These are phyloP conservation scores for Boletus rex-veris DNA, from an alignment of 768 basidiomycete species.

Conservation along the genomic window DNA sequence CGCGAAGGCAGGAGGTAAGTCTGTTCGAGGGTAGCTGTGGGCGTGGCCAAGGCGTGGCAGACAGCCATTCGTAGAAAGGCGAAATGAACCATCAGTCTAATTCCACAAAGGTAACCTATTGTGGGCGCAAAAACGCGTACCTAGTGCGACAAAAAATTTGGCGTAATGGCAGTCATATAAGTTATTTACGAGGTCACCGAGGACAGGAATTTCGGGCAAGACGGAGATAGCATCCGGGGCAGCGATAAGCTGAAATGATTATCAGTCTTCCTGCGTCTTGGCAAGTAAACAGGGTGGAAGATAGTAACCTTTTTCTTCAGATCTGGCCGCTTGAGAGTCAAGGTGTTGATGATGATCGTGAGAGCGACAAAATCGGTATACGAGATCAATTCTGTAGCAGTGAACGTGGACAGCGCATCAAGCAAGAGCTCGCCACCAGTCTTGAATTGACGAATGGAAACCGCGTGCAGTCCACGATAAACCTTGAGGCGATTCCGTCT, in stretches of 20 bases:
- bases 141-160: conserved; percentile 88
- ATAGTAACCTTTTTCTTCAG: conserved; percentile 80
- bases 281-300: neutral
- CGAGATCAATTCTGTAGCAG: conserved; percentile 81
- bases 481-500: conserved; percentile 95
- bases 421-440: conserved; percentile 80
- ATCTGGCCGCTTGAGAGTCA: conserved; percentile 77
- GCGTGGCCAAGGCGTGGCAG: neutral
- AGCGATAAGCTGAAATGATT: conserved; percentile 58
- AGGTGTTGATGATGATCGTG: conserved; percentile 73
- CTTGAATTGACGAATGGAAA: conserved; percentile 90
- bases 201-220: conserved; percentile 75
- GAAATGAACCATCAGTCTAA: conserved; percentile 5
- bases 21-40: conserved; percentile 81
- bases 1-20: conserved; percentile 84
- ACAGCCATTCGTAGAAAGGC: neutral
- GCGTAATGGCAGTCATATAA: conserved; percentile 93
- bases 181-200: conserved; percentile 80
- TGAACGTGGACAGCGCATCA: conserved; percentile 92
- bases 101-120: neutral
- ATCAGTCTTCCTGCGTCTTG: conserved; percentile 2
- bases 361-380: conserved; percentile 91
- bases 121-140: conserved; percentile 37
- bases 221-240: conserved; percentile 87
- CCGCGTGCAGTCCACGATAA: conserved; percentile 80